Evolutionary conservation across 306 rosid species (phyloP).

Genomic region (Gillenia trifoliata): DNA sequence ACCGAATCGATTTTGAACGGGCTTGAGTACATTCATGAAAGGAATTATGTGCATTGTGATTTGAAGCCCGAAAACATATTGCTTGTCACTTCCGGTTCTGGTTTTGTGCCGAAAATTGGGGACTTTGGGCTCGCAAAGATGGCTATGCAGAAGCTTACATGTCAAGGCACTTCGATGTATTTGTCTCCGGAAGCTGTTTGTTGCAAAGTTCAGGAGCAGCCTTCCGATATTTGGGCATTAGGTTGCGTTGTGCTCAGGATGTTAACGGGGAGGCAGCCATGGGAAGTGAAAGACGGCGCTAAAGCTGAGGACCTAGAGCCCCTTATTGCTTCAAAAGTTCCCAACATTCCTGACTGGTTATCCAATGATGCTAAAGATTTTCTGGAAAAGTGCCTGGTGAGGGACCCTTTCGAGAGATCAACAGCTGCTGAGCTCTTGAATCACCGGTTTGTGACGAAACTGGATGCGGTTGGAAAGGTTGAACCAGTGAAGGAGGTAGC

Average conservation of each 20-base stretch:
- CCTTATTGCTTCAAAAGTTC: not conserved
- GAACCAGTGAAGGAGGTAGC: not conserved
- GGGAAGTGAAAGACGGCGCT: not conserved
- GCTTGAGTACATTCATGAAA: not conserved
- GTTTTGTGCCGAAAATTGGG: not conserved
- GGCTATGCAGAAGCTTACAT: not conserved
- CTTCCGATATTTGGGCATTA: slow-evolving; percentile 1
- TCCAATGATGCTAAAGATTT: slow-evolving; percentile 3
- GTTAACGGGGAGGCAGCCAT: not conserved
- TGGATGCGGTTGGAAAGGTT: not conserved
- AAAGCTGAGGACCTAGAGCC: not conserved
- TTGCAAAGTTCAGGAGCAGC: not conserved
- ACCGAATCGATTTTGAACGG: not conserved
- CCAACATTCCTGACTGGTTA: not conserved
- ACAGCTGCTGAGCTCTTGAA: not conserved
- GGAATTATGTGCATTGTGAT: slow-evolving; percentile 20
- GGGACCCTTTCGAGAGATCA: not conserved
- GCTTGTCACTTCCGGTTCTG: not conserved
- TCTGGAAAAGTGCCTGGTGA: not conserved
- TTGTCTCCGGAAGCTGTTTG: not conserved
- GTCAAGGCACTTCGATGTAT: not conserved
- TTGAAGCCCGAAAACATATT: slow-evolving; percentile 10
- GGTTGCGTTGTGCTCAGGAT: slow-evolving; percentile 5
- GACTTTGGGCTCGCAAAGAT: slow-evolving; percentile 1
- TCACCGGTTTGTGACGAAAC: not conserved